A percentile compares a stretch with the other conserved stretches of the same genome.
phyloP scores from a whole-genome alignment of 257 asterid genomes.

The Osmanthus fragrans region DNA sequence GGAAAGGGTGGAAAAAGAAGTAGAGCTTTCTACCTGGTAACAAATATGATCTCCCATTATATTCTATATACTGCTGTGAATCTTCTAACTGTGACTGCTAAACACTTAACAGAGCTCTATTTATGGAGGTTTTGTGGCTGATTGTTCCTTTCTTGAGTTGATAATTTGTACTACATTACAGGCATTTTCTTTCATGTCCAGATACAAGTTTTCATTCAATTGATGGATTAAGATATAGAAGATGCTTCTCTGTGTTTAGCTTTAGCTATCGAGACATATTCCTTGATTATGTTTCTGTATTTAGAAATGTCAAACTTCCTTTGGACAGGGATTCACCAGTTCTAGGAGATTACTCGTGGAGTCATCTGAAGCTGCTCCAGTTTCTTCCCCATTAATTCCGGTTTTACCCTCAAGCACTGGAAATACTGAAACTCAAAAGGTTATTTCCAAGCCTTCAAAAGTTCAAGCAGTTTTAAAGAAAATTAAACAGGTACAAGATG shows the following conservation, averaged over 20 bases:
- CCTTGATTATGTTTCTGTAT: not conserved
- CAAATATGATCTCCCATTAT: not conserved
- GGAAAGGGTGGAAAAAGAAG: not conserved
- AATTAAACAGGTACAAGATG: constrained; percentile 66
- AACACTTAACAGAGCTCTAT: not conserved
- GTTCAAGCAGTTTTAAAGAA: constrained; percentile 89
- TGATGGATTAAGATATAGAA: not conserved
- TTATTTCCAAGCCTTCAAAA: constrained; percentile 52
- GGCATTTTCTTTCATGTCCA: not conserved
- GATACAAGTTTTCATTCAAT: not conserved
- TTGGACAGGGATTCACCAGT: constrained; percentile 67
- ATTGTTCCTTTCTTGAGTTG: constrained; percentile 2
- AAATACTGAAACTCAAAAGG: constrained; percentile 60
- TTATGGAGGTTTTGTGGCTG: not conserved
- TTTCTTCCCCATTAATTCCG: constrained; percentile 83
- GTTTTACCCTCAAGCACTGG: constrained; percentile 62
- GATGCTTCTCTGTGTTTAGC: constrained; percentile 1
- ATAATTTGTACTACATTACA: not conserved
- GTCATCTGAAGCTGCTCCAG: constrained; percentile 59
- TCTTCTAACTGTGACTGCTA: not conserved
- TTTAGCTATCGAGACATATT: not conserved
- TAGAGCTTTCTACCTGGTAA: not conserved
- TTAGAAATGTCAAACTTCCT: constrained; percentile 12
- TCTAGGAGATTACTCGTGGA: constrained; percentile 69
- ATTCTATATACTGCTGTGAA: not conserved